A percentile compares a stretch with the other conserved stretches of the same genome.
Conservation (phyloP, 208 protist genomes). For the Perkinsela sp. region DNA sequence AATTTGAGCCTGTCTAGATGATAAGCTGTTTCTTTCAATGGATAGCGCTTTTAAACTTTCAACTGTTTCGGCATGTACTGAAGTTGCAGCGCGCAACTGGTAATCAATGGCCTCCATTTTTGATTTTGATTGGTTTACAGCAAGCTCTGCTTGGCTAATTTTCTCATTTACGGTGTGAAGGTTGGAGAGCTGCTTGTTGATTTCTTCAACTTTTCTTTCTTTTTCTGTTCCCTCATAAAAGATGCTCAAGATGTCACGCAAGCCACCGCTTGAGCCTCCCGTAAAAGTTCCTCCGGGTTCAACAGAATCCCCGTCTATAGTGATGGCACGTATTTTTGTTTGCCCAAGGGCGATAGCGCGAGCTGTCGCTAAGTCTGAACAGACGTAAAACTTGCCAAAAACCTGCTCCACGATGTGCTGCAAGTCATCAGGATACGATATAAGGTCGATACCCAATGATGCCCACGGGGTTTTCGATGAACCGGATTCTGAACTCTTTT, state of each 20-base stretch:
- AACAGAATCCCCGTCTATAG: constrained; percentile 87
- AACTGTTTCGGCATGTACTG: too few relatives aligned
- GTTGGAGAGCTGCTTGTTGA: constrained; percentile 3
- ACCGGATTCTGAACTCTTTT: constrained; percentile 4
- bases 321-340: constrained; percentile 61
- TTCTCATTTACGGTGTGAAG: too few relatives aligned
- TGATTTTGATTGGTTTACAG: too few relatives aligned
- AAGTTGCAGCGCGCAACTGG: too few relatives aligned
- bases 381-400: constrained; percentile 86
- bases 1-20: constrained; percentile 1
- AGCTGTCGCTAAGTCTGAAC: constrained; percentile 32
- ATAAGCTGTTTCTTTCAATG: too few relatives aligned
- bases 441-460: constrained; percentile 36
- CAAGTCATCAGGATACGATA: constrained; percentile 31
- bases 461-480: constrained; percentile 10
- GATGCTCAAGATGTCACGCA: constrained; percentile 27
- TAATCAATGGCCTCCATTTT: too few relatives aligned
- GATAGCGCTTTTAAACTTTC: too few relatives aligned
- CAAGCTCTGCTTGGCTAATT: too few relatives aligned
- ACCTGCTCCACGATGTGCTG: constrained; percentile 63
- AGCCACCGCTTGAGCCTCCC: constrained; percentile 49
- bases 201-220: constrained; percentile 3
- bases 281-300: constrained; percentile 90
- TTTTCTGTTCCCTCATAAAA: constrained; percentile 1
- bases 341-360: constrained; percentile 51